Percentiles rank a stretch among this genome's conserved stretches.
Conservation (phyloP, 805 yeast genomes). For the Saccharomyces eubayanus region DNA sequence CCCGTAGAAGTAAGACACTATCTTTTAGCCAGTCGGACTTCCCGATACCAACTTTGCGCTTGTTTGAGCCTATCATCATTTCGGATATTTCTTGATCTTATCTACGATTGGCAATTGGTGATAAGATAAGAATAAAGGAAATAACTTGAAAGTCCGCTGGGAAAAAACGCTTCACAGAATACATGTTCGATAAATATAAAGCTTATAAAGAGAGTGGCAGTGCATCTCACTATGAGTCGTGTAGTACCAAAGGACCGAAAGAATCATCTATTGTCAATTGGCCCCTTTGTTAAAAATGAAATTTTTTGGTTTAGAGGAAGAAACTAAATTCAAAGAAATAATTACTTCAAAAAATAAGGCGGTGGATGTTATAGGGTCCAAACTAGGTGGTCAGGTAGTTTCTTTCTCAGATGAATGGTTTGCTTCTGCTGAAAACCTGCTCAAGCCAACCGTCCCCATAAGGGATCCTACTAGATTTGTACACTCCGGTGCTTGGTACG, state of each 20-base stretch:
- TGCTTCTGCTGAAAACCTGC: constrained; percentile 82
- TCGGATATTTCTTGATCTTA: background rate
- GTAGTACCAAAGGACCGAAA: background rate
- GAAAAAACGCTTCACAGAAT: background rate
- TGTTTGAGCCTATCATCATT: background rate
- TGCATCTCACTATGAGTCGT: background rate
- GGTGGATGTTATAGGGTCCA: constrained; percentile 71
- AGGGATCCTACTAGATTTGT: constrained; percentile 74
- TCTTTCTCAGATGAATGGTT: constrained; percentile 86
- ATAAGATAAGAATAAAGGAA: background rate
- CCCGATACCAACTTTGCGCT: background rate
- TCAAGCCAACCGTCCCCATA: constrained; percentile 72
- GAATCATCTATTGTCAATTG: background rate
- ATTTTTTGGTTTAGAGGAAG: constrained; percentile 1
- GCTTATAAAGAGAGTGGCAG: background rate
- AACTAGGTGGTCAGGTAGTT: constrained; percentile 70
- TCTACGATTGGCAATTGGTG: background rate
- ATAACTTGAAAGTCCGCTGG: background rate
- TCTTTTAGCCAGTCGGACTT: background rate
- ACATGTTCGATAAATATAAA: background rate
- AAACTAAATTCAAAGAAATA: constrained; percentile 7
- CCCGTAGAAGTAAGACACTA: background rate
- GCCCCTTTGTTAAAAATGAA: background rate
- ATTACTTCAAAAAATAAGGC: constrained; percentile 15
- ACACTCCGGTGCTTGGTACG: constrained; percentile 93